Evolutionary conservation across 2,329 filamentous ascomycete genomes (phyloP).

Genomic region (Ophiocordyceps sinensis): DNA sequence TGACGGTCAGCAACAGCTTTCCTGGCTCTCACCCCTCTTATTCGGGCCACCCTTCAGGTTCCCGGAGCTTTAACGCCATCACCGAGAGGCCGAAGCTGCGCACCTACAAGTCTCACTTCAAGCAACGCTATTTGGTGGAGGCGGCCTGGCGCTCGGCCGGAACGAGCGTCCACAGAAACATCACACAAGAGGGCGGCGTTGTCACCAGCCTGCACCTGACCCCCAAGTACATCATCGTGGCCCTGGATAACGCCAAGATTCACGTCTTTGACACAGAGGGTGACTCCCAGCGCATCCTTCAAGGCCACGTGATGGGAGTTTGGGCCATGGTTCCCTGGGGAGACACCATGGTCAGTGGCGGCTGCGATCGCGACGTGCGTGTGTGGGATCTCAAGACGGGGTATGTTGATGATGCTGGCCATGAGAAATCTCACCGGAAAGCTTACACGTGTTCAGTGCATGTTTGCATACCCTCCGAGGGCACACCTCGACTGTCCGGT

Average conservation of each 20-base stretch:
- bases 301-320: conserved; percentile 96
- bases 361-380: conserved; percentile 89
- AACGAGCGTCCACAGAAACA: conserved; percentile 68
- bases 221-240: conserved; percentile 91
- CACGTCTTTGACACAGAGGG: conserved; percentile 94
- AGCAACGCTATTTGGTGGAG: conserved; percentile 92
- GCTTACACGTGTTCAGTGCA: conserved; percentile 30
- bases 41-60: conserved; percentile 19
- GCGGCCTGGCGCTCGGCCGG: conserved; percentile 92
- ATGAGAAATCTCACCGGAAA: conserved; percentile 3
- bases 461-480: conserved; percentile 76
- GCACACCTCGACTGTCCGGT: conserved; percentile 92
- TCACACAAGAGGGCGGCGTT: conserved; percentile 91
- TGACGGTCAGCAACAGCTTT: conserved; percentile 24
- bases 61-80: conserved; percentile 42
- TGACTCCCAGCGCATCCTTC: conserved; percentile 72
- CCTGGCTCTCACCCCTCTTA: conserved; percentile 25
- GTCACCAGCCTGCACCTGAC: conserved; percentile 93
- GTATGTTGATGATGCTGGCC: conserved; percentile 33
- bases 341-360: conserved; percentile 86
- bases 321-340: conserved; percentile 99
- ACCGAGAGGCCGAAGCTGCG: conserved; percentile 47
- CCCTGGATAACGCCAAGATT: conserved; percentile 94
- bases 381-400: conserved; percentile 94
- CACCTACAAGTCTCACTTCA: conserved; percentile 94